Conservation (phyloP, 2,329 filamentous ascomycete species). For the Botrytis fabae region DNA sequence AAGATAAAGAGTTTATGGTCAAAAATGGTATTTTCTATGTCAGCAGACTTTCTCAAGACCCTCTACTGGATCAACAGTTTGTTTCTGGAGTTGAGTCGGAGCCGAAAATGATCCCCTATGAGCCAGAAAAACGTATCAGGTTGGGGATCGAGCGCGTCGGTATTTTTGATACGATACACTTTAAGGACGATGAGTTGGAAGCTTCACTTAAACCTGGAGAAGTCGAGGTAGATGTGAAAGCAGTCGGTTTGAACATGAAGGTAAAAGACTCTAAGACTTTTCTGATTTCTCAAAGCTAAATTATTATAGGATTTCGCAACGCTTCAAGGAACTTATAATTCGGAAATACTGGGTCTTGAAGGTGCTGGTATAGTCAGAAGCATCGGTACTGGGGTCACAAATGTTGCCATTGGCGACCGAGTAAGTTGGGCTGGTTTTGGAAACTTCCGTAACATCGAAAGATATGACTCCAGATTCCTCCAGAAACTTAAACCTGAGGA, state of each 20-base stretch:
- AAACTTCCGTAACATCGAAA: slow-evolving; percentile 35
- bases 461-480: slow-evolving; percentile 31
- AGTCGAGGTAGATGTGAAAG: slow-evolving; percentile 16
- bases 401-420: slow-evolving; percentile 54
- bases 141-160: slow-evolving; percentile 21
- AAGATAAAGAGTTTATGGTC: slow-evolving; percentile 19
- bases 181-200: neutral
- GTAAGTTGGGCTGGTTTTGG: slow-evolving; percentile 32
- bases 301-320: slow-evolving; percentile 3
- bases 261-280: neutral
- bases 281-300: neutral
- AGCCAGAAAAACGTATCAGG: neutral
- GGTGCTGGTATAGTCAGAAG: slow-evolving; percentile 60
- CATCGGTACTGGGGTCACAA: slow-evolving; percentile 53
- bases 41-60: slow-evolving; percentile 25
- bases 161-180: slow-evolving; percentile 22
- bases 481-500: slow-evolving; percentile 30
- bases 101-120: neutral
- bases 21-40: slow-evolving; percentile 18
- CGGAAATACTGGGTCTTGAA: slow-evolving; percentile 19
- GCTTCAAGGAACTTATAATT: slow-evolving; percentile 11
- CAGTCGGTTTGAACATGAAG: slow-evolving; percentile 18
- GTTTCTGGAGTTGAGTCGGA: slow-evolving; percentile 22
- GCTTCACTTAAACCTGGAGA: neutral
- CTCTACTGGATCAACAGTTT: slow-evolving; percentile 19